phyloP scores from a whole-genome alignment of 139 green algal species.

The Micractinium sp. region DNA sequence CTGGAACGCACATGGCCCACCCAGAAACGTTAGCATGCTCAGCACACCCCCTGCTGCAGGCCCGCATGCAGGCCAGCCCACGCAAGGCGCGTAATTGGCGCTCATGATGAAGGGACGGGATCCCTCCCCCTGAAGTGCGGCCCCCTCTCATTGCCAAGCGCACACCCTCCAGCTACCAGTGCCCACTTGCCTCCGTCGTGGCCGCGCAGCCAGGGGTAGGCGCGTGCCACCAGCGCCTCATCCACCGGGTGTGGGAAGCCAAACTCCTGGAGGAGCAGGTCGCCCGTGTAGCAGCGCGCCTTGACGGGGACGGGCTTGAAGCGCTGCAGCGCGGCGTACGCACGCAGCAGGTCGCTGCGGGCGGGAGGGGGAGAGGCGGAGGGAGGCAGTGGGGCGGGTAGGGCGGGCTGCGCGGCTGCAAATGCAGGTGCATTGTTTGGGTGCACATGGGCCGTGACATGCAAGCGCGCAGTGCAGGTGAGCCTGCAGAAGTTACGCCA shows the following conservation, averaged over 20 bases:
- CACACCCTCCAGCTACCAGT: too few species aligned
- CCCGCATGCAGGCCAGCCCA: too few species aligned
- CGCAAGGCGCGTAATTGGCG: too few species aligned
- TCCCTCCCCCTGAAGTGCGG: too few species aligned
- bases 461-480: background rate
- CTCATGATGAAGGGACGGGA: too few species aligned
- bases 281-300: conserved; percentile 45
- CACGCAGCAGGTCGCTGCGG: conserved; percentile 43
- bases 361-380: too few species aligned
- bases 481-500: too few species aligned
- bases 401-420: background rate
- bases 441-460: too few species aligned
- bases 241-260: conserved; percentile 41
- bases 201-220: conserved; percentile 52
- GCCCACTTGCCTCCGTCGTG: conserved; percentile 5
- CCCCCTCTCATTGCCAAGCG: too few species aligned
- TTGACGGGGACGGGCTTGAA: conserved; percentile 36
- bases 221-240: conserved; percentile 17
- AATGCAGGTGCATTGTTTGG: background rate
- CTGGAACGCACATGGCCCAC: too few species aligned
- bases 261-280: conserved; percentile 53
- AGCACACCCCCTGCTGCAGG: too few species aligned
- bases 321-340: conserved; percentile 48
- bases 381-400: background rate
- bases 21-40: too few species aligned